Conservation (phyloP, 768 basidiomycete species). For the Tricholoma sp. region DNA sequence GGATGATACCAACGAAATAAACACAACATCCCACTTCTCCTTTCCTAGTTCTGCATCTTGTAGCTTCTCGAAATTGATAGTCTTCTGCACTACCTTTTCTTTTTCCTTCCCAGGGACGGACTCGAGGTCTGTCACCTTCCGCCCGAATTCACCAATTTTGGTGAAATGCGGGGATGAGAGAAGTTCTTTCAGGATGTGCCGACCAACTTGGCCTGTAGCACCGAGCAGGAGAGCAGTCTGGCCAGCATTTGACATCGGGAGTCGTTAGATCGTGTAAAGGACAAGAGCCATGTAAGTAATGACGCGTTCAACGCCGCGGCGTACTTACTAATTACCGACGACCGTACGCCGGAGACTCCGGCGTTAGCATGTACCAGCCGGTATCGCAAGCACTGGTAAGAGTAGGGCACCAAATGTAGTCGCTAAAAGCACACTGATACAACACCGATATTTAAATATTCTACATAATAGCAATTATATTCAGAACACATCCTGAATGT, state of each 20-base stretch:
- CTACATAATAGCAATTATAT: slow-evolving; percentile 1
- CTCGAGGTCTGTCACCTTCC: slow-evolving; percentile 47
- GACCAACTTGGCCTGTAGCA: slow-evolving; percentile 68
- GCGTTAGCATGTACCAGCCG: too few species aligned
- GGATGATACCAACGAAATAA: slow-evolving; percentile 49
- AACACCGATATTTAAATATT: not conserved
- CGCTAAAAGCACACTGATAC: not conserved
- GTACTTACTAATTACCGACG: too few species aligned
- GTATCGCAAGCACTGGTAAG: too few species aligned
- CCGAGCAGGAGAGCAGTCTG: slow-evolving; percentile 66
- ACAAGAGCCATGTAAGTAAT: too few species aligned
- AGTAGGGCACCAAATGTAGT: too few species aligned
- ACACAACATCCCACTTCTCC: slow-evolving; percentile 70
- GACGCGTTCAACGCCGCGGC: too few species aligned
- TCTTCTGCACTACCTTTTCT: slow-evolving; percentile 64
- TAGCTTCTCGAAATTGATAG: slow-evolving; percentile 65
- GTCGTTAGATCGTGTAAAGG: too few species aligned
- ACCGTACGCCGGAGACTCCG: too few species aligned
- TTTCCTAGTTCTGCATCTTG: slow-evolving; percentile 44
- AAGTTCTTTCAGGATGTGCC: slow-evolving; percentile 54
- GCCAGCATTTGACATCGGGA: not conserved
- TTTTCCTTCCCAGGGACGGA: slow-evolving; percentile 30
- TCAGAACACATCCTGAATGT: not conserved
- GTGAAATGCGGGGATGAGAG: slow-evolving; percentile 51
- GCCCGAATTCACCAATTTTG: slow-evolving; percentile 66